Evolutionary conservation across 495 filamentous ascomycete genomes (phyloP).

Genomic region (Penicillium bialowiezense): DNA sequence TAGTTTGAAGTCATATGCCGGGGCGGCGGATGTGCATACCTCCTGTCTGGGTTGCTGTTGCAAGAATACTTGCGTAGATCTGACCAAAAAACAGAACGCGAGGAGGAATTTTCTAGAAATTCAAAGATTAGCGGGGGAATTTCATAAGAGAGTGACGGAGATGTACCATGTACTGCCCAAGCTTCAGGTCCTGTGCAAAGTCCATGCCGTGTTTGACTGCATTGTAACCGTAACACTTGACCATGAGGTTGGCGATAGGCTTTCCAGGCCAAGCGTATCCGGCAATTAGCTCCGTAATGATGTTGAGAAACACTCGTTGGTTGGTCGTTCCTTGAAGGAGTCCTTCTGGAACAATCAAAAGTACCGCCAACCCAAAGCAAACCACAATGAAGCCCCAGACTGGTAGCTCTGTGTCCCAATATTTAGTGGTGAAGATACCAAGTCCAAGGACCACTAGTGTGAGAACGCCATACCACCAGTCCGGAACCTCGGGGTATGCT

Average conservation of each 20-base stretch:
- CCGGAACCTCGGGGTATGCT: slow-evolving; percentile 27
- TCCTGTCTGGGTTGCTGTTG: slow-evolving; percentile 29
- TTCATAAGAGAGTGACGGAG: background rate
- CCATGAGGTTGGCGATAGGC: slow-evolving; percentile 83
- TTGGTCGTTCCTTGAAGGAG: slow-evolving; percentile 86
- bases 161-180: slow-evolving; percentile 51
- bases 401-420: slow-evolving; percentile 66
- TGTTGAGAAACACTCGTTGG: slow-evolving; percentile 56
- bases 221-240: slow-evolving; percentile 71
- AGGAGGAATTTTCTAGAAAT: slow-evolving; percentile 47
- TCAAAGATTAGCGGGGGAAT: background rate
- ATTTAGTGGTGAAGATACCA: slow-evolving; percentile 36
- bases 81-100: slow-evolving; percentile 51
- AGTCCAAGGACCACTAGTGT: slow-evolving; percentile 67
- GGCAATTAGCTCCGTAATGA: slow-evolving; percentile 75
- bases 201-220: slow-evolving; percentile 48
- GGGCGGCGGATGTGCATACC: slow-evolving; percentile 5
- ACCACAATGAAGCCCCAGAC: slow-evolving; percentile 80
- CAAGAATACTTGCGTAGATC: slow-evolving; percentile 46
- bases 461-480: slow-evolving; percentile 60
- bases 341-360: slow-evolving; percentile 78
- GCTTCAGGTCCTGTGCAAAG: slow-evolving; percentile 46
- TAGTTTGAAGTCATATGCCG: background rate
- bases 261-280: slow-evolving; percentile 73
- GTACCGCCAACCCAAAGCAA: slow-evolving; percentile 52